These are phyloP conservation scores for Favolaschia claudopus DNA, from an alignment of 768 basidiomycete species.

Conservation along the genomic window DNA sequence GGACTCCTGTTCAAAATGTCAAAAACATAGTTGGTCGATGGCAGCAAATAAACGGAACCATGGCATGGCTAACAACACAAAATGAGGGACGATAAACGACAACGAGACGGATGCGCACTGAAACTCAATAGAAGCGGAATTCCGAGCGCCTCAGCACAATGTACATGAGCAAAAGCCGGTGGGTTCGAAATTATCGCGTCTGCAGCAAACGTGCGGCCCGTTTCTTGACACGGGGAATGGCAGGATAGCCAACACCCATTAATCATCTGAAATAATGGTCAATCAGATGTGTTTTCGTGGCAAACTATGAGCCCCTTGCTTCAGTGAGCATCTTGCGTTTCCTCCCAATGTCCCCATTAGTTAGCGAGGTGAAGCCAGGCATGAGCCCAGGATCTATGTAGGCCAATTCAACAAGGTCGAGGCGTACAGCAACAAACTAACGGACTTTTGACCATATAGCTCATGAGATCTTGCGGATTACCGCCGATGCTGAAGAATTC, in stretches of 20 bases:
- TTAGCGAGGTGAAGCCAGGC: constrained; percentile 63
- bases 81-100: background rate
- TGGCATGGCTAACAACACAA: constrained; percentile 67
- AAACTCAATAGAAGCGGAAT: constrained; percentile 64
- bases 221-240: constrained; percentile 52
- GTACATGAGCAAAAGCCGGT: constrained; percentile 70
- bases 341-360: constrained; percentile 65
- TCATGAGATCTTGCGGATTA: constrained; percentile 70
- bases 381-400: constrained; percentile 66
- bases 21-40: background rate
- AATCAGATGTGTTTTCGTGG: background rate
- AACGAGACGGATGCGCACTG: constrained; percentile 45
- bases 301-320: constrained; percentile 31
- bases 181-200: constrained; percentile 76
- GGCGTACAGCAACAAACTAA: constrained; percentile 1
- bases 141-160: constrained; percentile 70
- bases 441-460: constrained; percentile 77
- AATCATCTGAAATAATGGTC: constrained; percentile 52
- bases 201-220: constrained; percentile 57
- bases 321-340: constrained; percentile 66
- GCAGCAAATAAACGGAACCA: constrained; percentile 47
- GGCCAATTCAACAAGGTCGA: constrained; percentile 1
- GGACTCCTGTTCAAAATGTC: constrained; percentile 47
- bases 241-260: constrained; percentile 66
- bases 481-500: constrained; percentile 72